Conservation (phyloP, 202 grass and related monocot species). For the Sporobolus alterniflorus region DNA sequence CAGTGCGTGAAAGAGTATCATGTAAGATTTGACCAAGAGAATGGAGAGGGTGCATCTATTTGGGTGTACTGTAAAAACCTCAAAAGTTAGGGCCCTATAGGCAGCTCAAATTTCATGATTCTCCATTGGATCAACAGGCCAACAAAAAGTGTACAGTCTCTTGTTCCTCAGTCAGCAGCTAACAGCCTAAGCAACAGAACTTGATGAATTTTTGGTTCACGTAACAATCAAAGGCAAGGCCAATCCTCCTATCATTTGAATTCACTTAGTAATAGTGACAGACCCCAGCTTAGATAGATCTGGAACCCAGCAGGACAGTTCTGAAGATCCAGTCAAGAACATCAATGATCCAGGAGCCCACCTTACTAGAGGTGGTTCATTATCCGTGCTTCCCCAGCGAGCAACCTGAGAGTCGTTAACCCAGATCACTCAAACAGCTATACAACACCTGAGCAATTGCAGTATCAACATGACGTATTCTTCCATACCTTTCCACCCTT, state of each 20-base stretch:
- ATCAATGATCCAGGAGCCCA: constrained; percentile 87
- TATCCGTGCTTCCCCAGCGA: constrained; percentile 95
- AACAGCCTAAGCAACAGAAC: background rate
- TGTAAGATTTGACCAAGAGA: too few relatives aligned
- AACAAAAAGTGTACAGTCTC: background rate
- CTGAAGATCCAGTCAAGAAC: constrained; percentile 95
- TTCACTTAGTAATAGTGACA: constrained; percentile 55
- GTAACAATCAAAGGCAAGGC: background rate
- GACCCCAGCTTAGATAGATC: constrained; percentile 93
- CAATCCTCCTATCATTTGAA: background rate
- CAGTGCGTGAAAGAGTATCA: too few relatives aligned
- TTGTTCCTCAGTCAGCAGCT: background rate
- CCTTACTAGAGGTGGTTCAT: constrained; percentile 86
- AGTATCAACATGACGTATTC: background rate
- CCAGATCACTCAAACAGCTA: background rate
- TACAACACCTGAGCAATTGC: background rate
- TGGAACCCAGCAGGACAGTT: constrained; percentile 94
- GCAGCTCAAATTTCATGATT: too few relatives aligned
- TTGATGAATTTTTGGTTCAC: background rate
- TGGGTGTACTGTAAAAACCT: too few relatives aligned
- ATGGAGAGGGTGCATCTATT: too few relatives aligned
- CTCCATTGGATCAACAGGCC: too few relatives aligned
- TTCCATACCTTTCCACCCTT: constrained; percentile 77
- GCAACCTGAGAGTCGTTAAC: constrained; percentile 57
- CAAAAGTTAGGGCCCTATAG: too few relatives aligned